Evolutionary conservation across 208 protist genomes (phyloP).

Genomic region (Leishmania aethiopica): DNA sequence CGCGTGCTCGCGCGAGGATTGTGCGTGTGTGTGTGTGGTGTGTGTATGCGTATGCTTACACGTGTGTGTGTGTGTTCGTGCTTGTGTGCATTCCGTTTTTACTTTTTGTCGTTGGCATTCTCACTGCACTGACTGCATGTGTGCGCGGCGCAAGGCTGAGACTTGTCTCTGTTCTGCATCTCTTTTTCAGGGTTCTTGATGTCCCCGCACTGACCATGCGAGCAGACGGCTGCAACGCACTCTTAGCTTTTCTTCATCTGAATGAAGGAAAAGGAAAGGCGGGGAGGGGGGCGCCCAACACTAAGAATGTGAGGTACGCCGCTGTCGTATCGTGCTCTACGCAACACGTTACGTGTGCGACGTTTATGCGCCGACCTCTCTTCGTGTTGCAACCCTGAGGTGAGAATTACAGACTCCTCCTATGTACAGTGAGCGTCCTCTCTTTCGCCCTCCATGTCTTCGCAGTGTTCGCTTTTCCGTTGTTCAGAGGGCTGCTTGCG

Average conservation of each 20-base stretch:
- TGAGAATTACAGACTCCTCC: background rate
- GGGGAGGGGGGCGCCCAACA: background rate
- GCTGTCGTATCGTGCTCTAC: background rate
- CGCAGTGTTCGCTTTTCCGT: background rate
- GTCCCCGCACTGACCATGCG: background rate
- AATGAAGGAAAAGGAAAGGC: background rate
- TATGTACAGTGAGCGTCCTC: background rate
- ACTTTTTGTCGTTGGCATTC: background rate
- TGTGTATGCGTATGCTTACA: too few species aligned
- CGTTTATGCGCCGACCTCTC: too few species aligned
- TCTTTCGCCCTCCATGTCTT: background rate
- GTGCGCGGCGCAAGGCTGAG: background rate
- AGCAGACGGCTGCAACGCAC: background rate
- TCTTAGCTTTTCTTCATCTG: background rate
- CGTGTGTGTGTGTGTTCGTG: background rate
- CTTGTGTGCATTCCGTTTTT: background rate
- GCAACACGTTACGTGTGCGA: background rate
- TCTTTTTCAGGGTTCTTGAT: background rate
- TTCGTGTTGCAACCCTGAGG: background rate
- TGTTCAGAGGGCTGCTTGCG: too few species aligned
- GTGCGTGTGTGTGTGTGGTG: background rate
- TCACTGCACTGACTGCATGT: background rate
- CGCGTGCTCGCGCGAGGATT: too few species aligned
- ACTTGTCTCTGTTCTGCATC: background rate
- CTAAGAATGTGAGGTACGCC: background rate